Percentiles rank a stretch among this genome's conserved stretches.
Evolutionary conservation across 2,329 filamentous ascomycete species (phyloP).

Genomic region (Ceratocystis lukuohia): DNA sequence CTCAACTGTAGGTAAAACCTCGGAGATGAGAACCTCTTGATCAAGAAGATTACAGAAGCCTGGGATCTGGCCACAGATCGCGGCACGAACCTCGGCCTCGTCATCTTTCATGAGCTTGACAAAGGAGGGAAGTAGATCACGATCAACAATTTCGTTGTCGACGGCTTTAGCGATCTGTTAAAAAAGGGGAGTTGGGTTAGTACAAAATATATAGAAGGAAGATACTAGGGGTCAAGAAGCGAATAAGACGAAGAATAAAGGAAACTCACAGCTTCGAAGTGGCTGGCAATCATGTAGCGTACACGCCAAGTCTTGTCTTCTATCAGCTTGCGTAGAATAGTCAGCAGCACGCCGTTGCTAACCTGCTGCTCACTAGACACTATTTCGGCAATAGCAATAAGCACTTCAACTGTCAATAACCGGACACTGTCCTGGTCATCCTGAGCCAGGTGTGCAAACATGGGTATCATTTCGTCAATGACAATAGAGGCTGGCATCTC

Average conservation of each 20-base stretch:
- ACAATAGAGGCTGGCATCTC: slow-evolving; percentile 86
- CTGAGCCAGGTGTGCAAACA: slow-evolving; percentile 91
- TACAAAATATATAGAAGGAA: neutral
- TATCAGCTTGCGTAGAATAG: slow-evolving; percentile 81
- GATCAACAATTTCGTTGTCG: slow-evolving; percentile 85
- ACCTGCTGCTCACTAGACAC: slow-evolving; percentile 97
- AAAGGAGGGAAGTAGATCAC: slow-evolving; percentile 91
- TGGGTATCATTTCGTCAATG: slow-evolving; percentile 96
- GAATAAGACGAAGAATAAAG: neutral
- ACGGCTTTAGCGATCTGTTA: slow-evolving; percentile 89
- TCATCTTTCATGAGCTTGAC: slow-evolving; percentile 96
- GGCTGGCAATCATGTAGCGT: slow-evolving; percentile 96
- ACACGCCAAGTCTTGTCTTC: slow-evolving; percentile 99
- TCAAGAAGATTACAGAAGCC: slow-evolving; percentile 90
- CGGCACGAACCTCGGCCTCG: slow-evolving; percentile 92
- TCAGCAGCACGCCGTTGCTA: slow-evolving; percentile 85
- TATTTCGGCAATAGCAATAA: slow-evolving; percentile 91
- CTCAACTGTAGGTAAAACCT: slow-evolving; percentile 93
- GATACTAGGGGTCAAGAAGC: neutral
- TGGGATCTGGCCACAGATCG: slow-evolving; percentile 93
- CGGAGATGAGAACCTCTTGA: slow-evolving; percentile 73
- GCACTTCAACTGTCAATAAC: slow-evolving; percentile 85
- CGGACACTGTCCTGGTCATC: slow-evolving; percentile 98
- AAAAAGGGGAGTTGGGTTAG: neutral
- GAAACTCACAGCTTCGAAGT: slow-evolving; percentile 74